Evolutionary conservation across 169 alveolate species (phyloP).

Genomic region (Plasmodium knowlesi): DNA sequence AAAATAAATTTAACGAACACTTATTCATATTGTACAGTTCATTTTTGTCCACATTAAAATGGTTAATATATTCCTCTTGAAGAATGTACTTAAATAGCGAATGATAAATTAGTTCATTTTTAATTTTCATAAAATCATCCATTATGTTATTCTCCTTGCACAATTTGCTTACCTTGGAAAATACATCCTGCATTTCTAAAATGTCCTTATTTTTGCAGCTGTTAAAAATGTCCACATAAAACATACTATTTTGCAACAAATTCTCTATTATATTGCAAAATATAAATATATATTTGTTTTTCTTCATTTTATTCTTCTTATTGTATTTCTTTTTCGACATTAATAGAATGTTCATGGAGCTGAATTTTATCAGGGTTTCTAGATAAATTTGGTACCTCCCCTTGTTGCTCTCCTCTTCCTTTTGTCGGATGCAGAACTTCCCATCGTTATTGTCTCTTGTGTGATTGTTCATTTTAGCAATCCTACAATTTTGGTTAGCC

Average conservation of each 20-base stretch:
- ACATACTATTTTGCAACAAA: conserved; percentile 58
- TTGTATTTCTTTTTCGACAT: conserved; percentile 24
- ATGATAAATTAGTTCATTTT: conserved; percentile 32
- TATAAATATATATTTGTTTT: conserved; percentile 29
- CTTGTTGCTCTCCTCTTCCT: background rate
- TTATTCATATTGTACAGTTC: conserved; percentile 58
- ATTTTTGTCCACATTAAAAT: background rate
- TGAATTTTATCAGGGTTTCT: conserved; percentile 19
- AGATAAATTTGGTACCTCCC: conserved; percentile 13
- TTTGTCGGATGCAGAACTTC: background rate
- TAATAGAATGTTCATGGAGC: conserved; percentile 25
- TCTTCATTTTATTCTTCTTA: conserved; percentile 23
- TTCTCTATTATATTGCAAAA: conserved; percentile 68
- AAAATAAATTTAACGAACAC: conserved; percentile 53
- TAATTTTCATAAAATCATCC: conserved; percentile 4
- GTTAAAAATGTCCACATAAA: conserved; percentile 30
- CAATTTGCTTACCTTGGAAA: conserved; percentile 8
- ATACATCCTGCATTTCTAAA: conserved; percentile 7
- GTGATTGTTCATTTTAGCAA: background rate
- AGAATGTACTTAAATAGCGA: conserved; percentile 29
- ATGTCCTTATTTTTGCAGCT: conserved; percentile 28
- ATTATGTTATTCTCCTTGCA: conserved; percentile 60
- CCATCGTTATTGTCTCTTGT: background rate
- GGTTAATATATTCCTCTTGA: conserved; percentile 18
- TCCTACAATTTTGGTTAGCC: background rate